These are phyloP conservation scores for Coemansia erecta DNA, from an alignment of 192 early-diverging fungal species.

Conservation along the genomic window DNA sequence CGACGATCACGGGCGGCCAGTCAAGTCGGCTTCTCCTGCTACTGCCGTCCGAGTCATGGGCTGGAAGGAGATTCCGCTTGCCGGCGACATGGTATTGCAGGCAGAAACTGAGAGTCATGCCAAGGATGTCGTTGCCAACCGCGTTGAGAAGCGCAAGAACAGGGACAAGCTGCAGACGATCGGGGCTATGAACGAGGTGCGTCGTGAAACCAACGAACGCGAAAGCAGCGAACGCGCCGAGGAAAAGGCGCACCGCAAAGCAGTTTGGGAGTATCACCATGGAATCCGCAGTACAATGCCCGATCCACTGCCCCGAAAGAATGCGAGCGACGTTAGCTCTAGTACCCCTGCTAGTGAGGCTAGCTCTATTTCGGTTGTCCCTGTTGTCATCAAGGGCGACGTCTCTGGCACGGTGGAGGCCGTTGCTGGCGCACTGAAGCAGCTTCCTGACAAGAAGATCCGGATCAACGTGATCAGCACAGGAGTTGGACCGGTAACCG, in stretches of 20 bases:
- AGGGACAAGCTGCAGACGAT: conserved; percentile 62
- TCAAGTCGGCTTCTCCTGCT: conserved; percentile 80
- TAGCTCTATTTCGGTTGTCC: conserved; percentile 15
- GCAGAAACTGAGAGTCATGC: conserved; percentile 61
- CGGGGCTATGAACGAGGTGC: conserved; percentile 75
- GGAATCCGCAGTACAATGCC: conserved; percentile 60
- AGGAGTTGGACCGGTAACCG: conserved; percentile 83
- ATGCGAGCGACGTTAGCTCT: background rate
- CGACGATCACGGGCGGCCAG: conserved; percentile 69
- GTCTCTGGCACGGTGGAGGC: conserved; percentile 94
- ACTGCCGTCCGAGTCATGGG: conserved; percentile 84
- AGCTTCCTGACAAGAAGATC: conserved; percentile 78
- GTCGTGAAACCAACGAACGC: conserved; percentile 56
- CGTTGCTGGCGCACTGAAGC: conserved; percentile 68
- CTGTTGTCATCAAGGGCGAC: conserved; percentile 63
- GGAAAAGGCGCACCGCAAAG: conserved; percentile 57
- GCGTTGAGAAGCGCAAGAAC: conserved; percentile 62
- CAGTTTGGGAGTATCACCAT: conserved; percentile 65
- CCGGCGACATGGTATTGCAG: conserved; percentile 86
- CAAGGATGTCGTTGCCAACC: conserved; percentile 70
- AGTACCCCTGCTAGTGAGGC: background rate
- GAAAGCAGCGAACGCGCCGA: conserved; percentile 55
- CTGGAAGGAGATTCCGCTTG: conserved; percentile 89
- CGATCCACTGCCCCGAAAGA: conserved; percentile 21
- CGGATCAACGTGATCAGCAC: conserved; percentile 67